Percentiles rank a stretch among this genome's conserved stretches.
Conservation (phyloP, 495 filamentous ascomycete species). For the Penicillium parvum region DNA sequence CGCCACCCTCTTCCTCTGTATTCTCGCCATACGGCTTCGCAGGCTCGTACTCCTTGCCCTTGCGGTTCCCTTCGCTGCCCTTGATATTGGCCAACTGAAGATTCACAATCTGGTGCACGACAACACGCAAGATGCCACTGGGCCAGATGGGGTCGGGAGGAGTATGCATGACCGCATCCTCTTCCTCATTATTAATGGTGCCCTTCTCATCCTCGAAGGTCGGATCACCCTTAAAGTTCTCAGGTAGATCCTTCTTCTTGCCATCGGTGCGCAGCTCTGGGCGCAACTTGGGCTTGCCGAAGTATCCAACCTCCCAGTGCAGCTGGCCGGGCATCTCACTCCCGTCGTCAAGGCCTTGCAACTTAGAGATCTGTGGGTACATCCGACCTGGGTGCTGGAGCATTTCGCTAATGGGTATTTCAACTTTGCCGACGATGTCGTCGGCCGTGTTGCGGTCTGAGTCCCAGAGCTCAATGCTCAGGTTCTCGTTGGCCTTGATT, state of each 20-base stretch:
- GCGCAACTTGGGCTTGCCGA: conserved; percentile 81
- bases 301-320: conserved; percentile 94
- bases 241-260: conserved; percentile 70
- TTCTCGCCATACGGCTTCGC: conserved; percentile 80
- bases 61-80: conserved; percentile 53
- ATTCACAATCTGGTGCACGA: conserved; percentile 94
- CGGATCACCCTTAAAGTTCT: conserved; percentile 63
- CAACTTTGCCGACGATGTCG: conserved; percentile 90
- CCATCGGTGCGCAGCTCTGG: conserved; percentile 80
- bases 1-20: conserved; percentile 72
- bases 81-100: conserved; percentile 80
- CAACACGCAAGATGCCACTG: conserved; percentile 73
- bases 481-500: conserved; percentile 87
- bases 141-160: conserved; percentile 94
- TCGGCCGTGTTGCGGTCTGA: conserved; percentile 84
- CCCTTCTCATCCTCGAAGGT: conserved; percentile 89
- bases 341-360: conserved; percentile 73
- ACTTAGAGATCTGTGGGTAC: conserved; percentile 85
- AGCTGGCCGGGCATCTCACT: conserved; percentile 89
- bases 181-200: conserved; percentile 63
- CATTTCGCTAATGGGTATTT: conserved; percentile 88
- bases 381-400: conserved; percentile 89
- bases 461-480: conserved; percentile 94
- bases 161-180: conserved; percentile 82
- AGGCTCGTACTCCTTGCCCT: conserved; percentile 82